A percentile compares a stretch with the other conserved stretches of the same genome.
Conservation (phyloP, 2,329 filamentous ascomycete species). For the Coniochaeta sp. region DNA sequence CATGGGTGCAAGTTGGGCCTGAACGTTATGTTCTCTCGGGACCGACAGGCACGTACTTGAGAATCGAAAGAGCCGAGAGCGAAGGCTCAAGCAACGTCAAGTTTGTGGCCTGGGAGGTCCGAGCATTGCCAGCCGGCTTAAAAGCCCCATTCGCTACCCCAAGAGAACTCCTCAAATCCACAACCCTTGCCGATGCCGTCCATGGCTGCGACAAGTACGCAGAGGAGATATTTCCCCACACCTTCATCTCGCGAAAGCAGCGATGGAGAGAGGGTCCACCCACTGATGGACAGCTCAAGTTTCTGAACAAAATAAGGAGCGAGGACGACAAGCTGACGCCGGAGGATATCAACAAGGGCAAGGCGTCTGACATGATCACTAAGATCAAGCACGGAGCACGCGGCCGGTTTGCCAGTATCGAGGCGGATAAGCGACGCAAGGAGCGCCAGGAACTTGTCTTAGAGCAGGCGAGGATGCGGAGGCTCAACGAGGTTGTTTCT, state of each 20-base stretch:
- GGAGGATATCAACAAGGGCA: conserved; percentile 64
- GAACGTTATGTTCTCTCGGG: conserved; percentile 65
- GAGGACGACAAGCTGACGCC: conserved; percentile 45
- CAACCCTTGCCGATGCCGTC: conserved; percentile 67
- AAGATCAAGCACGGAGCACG: conserved; percentile 79
- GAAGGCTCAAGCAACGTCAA: conserved; percentile 13
- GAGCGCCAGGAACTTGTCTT: conserved; percentile 26
- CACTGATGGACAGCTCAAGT: conserved; percentile 56
- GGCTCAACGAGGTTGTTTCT: conserved; percentile 41
- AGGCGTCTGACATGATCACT: conserved; percentile 84
- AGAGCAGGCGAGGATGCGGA: conserved; percentile 31
- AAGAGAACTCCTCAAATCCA: conserved; percentile 56
- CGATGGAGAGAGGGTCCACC: conserved; percentile 65
- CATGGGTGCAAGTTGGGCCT: conserved; percentile 76
- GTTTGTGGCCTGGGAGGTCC: conserved; percentile 40
- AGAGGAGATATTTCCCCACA: conserved; percentile 53
- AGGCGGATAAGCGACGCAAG: conserved; percentile 43
- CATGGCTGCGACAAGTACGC: conserved; percentile 82
- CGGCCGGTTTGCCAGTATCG: conserved; percentile 50
- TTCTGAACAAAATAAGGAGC: conserved; percentile 59
- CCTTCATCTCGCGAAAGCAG: conserved; percentile 59
- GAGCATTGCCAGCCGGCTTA: conserved; percentile 35
- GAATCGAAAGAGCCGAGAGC: conserved; percentile 33
- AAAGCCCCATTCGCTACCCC: conserved; percentile 62
- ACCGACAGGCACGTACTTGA: conserved; percentile 53